Evolutionary conservation across 2,329 filamentous ascomycete genomes (phyloP).

Genomic region (Apiospora aurea): DNA sequence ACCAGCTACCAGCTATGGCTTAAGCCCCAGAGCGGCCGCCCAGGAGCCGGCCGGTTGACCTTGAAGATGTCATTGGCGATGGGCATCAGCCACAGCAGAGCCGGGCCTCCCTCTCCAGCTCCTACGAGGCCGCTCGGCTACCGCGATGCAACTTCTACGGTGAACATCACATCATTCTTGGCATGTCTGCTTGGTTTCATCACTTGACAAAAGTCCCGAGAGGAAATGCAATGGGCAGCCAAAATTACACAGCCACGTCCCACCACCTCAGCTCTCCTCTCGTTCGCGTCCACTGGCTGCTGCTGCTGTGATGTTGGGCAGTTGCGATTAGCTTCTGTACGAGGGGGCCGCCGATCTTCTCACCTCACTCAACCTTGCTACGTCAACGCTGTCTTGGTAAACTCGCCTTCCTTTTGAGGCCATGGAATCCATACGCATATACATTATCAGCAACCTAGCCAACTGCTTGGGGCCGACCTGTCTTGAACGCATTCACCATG

Average conservation of each 20-base stretch:
- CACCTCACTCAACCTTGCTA: not conserved
- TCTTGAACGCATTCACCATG: not conserved
- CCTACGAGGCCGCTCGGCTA: not conserved
- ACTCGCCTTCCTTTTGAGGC: not conserved
- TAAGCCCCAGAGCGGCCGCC: not conserved
- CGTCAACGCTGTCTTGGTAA: not conserved
- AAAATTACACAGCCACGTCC: not conserved
- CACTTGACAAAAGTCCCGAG: not conserved
- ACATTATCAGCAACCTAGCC: not conserved
- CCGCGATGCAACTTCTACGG: not conserved
- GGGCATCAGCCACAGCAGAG: slow-evolving; percentile 6
- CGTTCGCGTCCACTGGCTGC: not conserved
- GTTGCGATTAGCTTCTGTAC: not conserved
- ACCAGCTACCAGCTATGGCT: not conserved
- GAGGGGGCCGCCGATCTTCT: not conserved
- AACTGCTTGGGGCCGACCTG: not conserved
- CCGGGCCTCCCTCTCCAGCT: not conserved
- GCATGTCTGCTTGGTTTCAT: not conserved
- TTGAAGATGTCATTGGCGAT: slow-evolving; percentile 23
- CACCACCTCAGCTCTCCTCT: not conserved
- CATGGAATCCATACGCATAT: not conserved
- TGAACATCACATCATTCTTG: not conserved
- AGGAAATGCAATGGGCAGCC: not conserved
- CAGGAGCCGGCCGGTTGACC: not conserved
- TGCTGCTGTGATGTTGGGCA: not conserved